Evolutionary conservation across 164 flowering plant species (phyloP), one percentile per base, ranked within the genome.

Genomic region (Chimonanthus salicifolius): DNA sequence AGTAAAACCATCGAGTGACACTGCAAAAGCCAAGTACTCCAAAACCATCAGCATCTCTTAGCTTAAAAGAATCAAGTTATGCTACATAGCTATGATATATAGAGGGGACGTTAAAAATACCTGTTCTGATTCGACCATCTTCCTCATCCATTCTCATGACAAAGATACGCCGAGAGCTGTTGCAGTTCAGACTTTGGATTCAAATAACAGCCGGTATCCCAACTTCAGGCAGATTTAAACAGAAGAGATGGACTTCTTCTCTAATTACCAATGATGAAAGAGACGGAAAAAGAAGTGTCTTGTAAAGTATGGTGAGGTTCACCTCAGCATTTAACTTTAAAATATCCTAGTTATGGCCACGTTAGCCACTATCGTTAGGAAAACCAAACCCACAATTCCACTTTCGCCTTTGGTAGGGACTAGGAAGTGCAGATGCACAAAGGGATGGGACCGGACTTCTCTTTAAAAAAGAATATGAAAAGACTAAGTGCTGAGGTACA

Each of bases 101-200:
- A 54, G 3, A 54, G 9, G 16, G 16, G 16, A 54, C 8, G 60
- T 54, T n/a, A 54, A 4, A 54, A 4, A 45, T 49, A 72, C 74
- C 74, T 72, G 68, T 72, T 11, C 74, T 64, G 74, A 64, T 48
- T n/a, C 74, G 68, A 4, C 69, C 74, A 49, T 64, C 68, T 10
- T 49, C 74, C 47, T 6, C 47, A 11, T 72, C 74, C 74, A 64
- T 72, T 49, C 60, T 21, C 45, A 7, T 47, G 47, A 48, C 9
- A 68, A 2, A 45, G 6, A 68, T 33, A 15, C 68, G 11, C 46
- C 11, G 15, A 0, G 44, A 18, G 16, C 18, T 65, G 16, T 48
- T 8, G 45, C 45, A 21, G 44, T 33, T 43, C 9, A 21, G 15
- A 9, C n/a, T 18, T 60, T 18, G 8, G n/a, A 11, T 18, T 60